Conservation (phyloP, 2,329 filamentous ascomycete species). For the Microdochium bolleyi region DNA sequence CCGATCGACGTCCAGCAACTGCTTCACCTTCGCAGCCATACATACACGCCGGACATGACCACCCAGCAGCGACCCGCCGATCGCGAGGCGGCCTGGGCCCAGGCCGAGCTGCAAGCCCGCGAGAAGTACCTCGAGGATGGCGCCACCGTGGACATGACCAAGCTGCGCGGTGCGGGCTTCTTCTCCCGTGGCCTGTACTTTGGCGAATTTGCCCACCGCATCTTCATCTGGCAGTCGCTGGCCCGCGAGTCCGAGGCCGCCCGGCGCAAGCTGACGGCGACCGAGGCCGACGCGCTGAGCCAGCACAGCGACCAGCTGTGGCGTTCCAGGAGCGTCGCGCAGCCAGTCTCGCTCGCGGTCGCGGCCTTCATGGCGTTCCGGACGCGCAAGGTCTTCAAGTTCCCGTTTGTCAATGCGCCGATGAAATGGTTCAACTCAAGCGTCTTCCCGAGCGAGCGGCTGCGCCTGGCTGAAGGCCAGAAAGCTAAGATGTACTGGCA, state of each 20-base stretch:
- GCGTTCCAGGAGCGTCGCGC: slow-evolving; percentile 20
- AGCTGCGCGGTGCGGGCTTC: slow-evolving; percentile 7
- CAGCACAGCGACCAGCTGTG: slow-evolving; percentile 14
- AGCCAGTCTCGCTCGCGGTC: slow-evolving; percentile 13
- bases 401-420: slow-evolving; percentile 30
- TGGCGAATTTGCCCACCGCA: not conserved
- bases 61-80: slow-evolving; percentile 3
- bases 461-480: slow-evolving; percentile 15
- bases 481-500: slow-evolving; percentile 26
- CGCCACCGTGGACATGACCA: slow-evolving; percentile 18
- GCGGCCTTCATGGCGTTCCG: slow-evolving; percentile 16
- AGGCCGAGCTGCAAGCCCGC: slow-evolving; percentile 10
- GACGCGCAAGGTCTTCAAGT: slow-evolving; percentile 24
- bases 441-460: slow-evolving; percentile 16
- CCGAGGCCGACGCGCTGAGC: slow-evolving; percentile 16
- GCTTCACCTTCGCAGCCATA: too few species aligned
- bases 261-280: slow-evolving; percentile 13
- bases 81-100: slow-evolving; percentile 4
- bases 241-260: slow-evolving; percentile 1
- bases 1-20: too few species aligned
- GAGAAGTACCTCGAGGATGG: slow-evolving; percentile 13
- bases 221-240: slow-evolving; percentile 4
- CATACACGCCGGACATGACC: too few species aligned
- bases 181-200: slow-evolving; percentile 5
- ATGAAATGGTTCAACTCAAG: slow-evolving; percentile 18